phyloP scores from a whole-genome alignment of 768 basidiomycete species.

The Lactarius deliciosus region DNA sequence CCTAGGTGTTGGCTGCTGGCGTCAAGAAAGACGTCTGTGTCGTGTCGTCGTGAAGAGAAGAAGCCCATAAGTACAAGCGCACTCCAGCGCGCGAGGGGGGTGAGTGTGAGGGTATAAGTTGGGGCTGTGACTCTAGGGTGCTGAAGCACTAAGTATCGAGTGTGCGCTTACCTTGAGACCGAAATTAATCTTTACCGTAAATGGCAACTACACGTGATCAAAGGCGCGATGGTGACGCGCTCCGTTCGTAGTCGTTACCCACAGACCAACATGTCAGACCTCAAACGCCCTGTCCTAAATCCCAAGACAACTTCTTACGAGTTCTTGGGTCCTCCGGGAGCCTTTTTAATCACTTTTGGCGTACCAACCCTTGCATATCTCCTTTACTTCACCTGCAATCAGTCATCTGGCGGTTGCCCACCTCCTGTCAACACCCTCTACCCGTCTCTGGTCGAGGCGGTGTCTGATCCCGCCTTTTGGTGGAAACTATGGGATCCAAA shows the following conservation, averaged over 20 bases:
- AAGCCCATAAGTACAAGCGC: constrained; percentile 38
- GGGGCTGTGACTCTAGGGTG: constrained; percentile 27
- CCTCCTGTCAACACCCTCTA: constrained; percentile 47
- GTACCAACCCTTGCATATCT: constrained; percentile 73
- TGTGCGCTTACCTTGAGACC: neutral
- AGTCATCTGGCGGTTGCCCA: constrained; percentile 66
- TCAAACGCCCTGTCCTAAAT: constrained; percentile 43
- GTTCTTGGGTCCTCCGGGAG: constrained; percentile 80
- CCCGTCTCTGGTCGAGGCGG: constrained; percentile 45
- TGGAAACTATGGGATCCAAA: constrained; percentile 78
- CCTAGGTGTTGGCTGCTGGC: constrained; percentile 13
- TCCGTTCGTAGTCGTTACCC: neutral
- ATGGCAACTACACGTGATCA: neutral
- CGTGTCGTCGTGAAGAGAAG: constrained; percentile 42
- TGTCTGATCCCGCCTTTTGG: constrained; percentile 63
- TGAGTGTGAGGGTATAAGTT: constrained; percentile 60
- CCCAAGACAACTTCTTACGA: constrained; percentile 74
- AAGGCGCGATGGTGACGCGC: neutral
- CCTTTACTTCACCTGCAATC: constrained; percentile 77
- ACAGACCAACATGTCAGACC: constrained; percentile 13
- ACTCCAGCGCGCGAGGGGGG: constrained; percentile 44
- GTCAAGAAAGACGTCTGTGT: constrained; percentile 26
- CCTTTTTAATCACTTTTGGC: constrained; percentile 63
- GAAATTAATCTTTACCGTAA: neutral
- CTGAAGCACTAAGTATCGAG: neutral